Conservation (phyloP, 1,139 yeast genomes). For the Suhomyces atakaporum region DNA sequence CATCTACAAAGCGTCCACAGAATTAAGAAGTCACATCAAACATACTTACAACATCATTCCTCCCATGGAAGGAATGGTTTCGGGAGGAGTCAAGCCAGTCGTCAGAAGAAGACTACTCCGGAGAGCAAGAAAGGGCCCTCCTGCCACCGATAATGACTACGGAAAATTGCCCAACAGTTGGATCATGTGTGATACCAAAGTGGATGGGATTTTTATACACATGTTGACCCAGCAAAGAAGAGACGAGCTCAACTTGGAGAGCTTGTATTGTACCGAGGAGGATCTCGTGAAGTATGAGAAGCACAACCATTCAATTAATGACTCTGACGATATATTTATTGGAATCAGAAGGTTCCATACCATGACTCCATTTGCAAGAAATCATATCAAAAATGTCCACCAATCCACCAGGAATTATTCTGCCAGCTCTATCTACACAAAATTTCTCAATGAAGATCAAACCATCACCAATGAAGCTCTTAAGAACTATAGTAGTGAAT, state of each 20-base stretch:
- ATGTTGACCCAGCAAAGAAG: slow-evolving; percentile 72
- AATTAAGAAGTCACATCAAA: slow-evolving; percentile 46
- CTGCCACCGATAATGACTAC: slow-evolving; percentile 56
- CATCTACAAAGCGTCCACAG: slow-evolving; percentile 67
- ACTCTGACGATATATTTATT: slow-evolving; percentile 49
- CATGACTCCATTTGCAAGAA: slow-evolving; percentile 18
- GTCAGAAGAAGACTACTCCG: slow-evolving; percentile 63
- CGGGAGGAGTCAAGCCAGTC: slow-evolving; percentile 57
- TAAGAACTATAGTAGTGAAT: slow-evolving; percentile 14
- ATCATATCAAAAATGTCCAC: too few species aligned
- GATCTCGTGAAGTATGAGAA: slow-evolving; percentile 35
- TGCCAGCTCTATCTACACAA: slow-evolving; percentile 7
- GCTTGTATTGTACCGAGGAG: slow-evolving; percentile 57
- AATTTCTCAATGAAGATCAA: slow-evolving; percentile 8
- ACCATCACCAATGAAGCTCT: slow-evolving; percentile 3
- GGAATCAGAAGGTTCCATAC: slow-evolving; percentile 50
- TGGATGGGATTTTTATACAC: slow-evolving; percentile 68
- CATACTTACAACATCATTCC: slow-evolving; percentile 44
- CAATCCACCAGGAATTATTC: slow-evolving; percentile 6
- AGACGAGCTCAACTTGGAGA: slow-evolving; percentile 65
- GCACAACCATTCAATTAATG: slow-evolving; percentile 11
- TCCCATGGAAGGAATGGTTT: slow-evolving; percentile 68
- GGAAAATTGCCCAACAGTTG: slow-evolving; percentile 68
- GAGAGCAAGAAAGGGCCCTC: slow-evolving; percentile 56
- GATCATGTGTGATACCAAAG: slow-evolving; percentile 73